These are phyloP conservation scores for Acanthamoeba triangularis DNA, from an alignment of 208 protist species.

Conservation along the genomic window DNA sequence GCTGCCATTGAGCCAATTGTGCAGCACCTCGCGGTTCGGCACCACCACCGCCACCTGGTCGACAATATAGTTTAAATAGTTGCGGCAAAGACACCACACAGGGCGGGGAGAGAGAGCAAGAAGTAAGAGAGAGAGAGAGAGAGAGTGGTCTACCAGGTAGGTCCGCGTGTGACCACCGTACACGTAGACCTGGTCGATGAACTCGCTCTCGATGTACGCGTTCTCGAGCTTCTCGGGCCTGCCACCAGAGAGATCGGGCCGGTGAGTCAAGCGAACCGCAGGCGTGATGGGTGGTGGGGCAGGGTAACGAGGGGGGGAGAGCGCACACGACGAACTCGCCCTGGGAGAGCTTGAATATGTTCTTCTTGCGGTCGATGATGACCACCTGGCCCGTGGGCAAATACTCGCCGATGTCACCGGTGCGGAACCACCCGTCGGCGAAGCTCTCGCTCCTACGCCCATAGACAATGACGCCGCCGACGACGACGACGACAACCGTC, in stretches of 20 bases:
- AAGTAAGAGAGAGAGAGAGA: too few relatives aligned
- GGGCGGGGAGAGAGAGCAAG: too few relatives aligned
- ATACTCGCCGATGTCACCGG: constrained; percentile 6
- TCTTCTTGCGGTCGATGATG: constrained; percentile 67
- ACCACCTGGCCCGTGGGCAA: not conserved
- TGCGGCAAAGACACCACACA: too few relatives aligned
- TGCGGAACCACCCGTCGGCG: constrained; percentile 24
- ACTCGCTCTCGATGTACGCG: not conserved
- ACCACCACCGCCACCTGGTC: not conserved
- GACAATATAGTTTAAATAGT: too few relatives aligned
- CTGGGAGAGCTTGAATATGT: constrained; percentile 64
- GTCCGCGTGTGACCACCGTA: not conserved
- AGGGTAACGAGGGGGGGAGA: not conserved
- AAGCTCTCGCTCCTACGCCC: not conserved
- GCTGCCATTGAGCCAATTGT: not conserved
- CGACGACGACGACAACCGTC: too few relatives aligned
- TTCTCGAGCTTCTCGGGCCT: constrained; percentile 61
- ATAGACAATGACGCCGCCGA: too few relatives aligned
- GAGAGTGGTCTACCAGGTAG: constrained; percentile 4
- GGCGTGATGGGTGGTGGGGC: not conserved
- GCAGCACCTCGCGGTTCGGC: not conserved
- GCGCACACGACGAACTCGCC: constrained; percentile 50
- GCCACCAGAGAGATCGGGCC: not conserved
- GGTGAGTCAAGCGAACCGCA: too few relatives aligned
- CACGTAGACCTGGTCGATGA: constrained; percentile 30